Conservation (phyloP, 2,329 filamentous ascomycete genomes). For the Trichophyton schoenleinii region DNA sequence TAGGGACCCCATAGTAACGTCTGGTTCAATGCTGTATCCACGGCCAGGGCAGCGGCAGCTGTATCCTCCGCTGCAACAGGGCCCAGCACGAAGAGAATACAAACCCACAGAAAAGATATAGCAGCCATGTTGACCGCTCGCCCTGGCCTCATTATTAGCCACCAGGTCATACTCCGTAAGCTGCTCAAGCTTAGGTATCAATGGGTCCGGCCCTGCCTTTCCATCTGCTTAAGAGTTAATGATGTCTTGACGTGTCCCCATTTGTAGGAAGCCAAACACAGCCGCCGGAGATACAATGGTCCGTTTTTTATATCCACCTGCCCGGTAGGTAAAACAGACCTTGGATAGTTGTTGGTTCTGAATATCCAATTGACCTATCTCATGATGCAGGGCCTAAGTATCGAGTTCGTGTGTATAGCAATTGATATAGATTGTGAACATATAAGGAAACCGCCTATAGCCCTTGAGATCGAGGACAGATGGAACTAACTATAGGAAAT, state of each 20-base stretch:
- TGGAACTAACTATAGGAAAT: neutral
- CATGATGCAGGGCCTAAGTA: too few species aligned
- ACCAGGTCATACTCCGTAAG: neutral
- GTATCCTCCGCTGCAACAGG: neutral
- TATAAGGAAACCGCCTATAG: neutral
- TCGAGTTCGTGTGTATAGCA: neutral
- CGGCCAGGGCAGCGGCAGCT: conserved; percentile 23
- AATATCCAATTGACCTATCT: too few species aligned
- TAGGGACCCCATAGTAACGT: conserved; percentile 94
- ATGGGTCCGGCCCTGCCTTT: neutral
- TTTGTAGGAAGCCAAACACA: neutral
- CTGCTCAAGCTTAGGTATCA: neutral
- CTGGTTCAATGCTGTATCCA: conserved; percentile 51
- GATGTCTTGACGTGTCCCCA: neutral
- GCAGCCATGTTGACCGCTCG: conserved; percentile 7
- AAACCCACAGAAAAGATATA: conserved; percentile 20
- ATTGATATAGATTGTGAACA: neutral
- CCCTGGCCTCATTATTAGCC: neutral
- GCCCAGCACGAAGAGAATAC: conserved; percentile 13
- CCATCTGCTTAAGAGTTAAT: neutral
- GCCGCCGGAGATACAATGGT: conserved; percentile 1
- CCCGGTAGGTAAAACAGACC: too few species aligned
- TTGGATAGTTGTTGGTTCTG: too few species aligned
- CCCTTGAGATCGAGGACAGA: neutral
- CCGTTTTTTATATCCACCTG: neutral